These are phyloP conservation scores for Aphanoascus verrucosus DNA, from an alignment of 2,329 filamentous ascomycete genomes.

Conservation along the genomic window DNA sequence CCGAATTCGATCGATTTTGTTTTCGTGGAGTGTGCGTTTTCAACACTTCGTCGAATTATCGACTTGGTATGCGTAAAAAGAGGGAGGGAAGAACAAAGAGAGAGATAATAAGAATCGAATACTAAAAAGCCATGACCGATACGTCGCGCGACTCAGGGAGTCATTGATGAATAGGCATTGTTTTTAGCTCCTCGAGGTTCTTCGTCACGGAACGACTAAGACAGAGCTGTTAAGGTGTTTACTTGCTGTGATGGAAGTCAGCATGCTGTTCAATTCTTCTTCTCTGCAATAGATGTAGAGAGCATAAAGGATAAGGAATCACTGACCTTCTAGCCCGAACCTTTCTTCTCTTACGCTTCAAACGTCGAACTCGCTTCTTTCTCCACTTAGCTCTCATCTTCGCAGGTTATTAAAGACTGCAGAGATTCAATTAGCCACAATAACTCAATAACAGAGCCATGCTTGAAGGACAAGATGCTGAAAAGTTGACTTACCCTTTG, in stretches of 20 bases:
- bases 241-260: conserved; percentile 48
- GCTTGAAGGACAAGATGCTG: not conserved
- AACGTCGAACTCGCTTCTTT: conserved; percentile 98
- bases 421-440: conserved; percentile 11
- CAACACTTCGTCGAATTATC: not conserved
- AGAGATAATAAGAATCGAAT: not conserved
- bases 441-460: not conserved
- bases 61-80: not conserved
- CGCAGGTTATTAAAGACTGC: conserved; percentile 30
- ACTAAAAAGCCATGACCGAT: conserved; percentile 1
- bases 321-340: conserved; percentile 93
- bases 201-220: conserved; percentile 33
- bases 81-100: not conserved
- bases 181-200: conserved; percentile 7
- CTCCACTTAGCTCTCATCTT: conserved; percentile 96
- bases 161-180: not conserved
- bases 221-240: conserved; percentile 51
- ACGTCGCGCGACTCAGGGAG: conserved; percentile 3
- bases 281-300: not conserved
- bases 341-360: conserved; percentile 99
- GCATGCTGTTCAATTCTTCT: conserved; percentile 14
- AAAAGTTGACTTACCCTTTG: conserved; percentile 31
- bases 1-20: not conserved
- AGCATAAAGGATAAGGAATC: not conserved
- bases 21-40: not conserved